These are phyloP conservation scores for Vigna angularis DNA, from an alignment of 306 rosid species.

Conservation along the genomic window DNA sequence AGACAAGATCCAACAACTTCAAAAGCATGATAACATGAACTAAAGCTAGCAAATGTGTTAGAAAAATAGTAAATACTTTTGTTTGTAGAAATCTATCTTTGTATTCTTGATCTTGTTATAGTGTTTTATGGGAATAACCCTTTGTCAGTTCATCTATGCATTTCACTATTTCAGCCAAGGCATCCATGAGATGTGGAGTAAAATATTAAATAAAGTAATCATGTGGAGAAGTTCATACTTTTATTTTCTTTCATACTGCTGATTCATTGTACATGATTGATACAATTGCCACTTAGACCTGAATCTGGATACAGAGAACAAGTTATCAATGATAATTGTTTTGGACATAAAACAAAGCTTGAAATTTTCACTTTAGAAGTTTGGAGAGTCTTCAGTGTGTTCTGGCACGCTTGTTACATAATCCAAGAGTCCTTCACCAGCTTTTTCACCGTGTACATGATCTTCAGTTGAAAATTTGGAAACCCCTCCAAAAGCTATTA, in stretches of 20 bases:
- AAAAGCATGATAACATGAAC: too few species aligned
- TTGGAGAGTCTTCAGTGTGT: slow-evolving; percentile 36
- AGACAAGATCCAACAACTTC: too few species aligned
- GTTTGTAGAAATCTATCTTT: too few species aligned
- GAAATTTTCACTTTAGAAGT: slow-evolving; percentile 18
- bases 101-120: too few species aligned
- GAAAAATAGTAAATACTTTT: too few species aligned
- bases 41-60: too few species aligned
- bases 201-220: neutral
- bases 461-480: slow-evolving; percentile 55
- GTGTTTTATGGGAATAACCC: too few species aligned
- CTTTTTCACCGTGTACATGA: slow-evolving; percentile 52
- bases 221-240: slow-evolving; percentile 12
- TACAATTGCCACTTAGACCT: slow-evolving; percentile 8
- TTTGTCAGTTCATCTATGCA: neutral
- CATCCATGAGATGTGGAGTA: neutral
- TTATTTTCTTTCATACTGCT: slow-evolving; percentile 2
- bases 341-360: slow-evolving; percentile 29
- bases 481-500: slow-evolving; percentile 63
- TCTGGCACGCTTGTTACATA: slow-evolving; percentile 65
- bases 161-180: neutral
- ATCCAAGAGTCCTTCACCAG: slow-evolving; percentile 67
- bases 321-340: slow-evolving; percentile 26
- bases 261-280: slow-evolving; percentile 19
- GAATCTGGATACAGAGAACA: slow-evolving; percentile 1